Conservation (phyloP, 768 basidiomycete genomes). For the Phlebiopsis gigantea region DNA sequence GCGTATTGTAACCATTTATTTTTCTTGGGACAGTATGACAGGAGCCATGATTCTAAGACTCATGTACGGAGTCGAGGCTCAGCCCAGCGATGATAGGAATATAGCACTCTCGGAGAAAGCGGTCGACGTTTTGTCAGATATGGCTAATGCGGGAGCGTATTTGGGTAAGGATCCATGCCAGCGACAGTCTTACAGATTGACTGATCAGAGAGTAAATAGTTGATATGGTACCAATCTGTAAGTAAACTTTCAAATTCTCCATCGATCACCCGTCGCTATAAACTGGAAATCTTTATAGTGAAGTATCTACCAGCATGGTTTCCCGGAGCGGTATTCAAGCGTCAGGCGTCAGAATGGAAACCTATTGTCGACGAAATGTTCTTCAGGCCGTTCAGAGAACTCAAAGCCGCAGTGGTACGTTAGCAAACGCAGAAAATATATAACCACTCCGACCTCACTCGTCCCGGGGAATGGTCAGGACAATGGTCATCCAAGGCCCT, state of each 20-base stretch:
- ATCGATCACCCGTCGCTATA: too few relatives aligned
- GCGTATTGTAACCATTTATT: too few relatives aligned
- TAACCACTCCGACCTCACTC: not conserved
- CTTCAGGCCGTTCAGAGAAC: slow-evolving; percentile 2
- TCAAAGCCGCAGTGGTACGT: not conserved
- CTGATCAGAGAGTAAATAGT: not conserved
- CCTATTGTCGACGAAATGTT: slow-evolving; percentile 2
- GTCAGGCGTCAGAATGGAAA: slow-evolving; percentile 9
- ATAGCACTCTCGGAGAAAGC: not conserved
- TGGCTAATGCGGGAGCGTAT: not conserved
- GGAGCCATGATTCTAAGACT: not conserved
- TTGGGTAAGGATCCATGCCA: not conserved
- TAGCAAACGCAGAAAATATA: too few relatives aligned
- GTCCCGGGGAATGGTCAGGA: too few relatives aligned
- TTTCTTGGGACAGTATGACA: not conserved
- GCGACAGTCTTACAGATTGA: not conserved
- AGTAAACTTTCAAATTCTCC: not conserved
- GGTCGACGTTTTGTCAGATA: not conserved
- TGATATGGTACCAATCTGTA: not conserved
- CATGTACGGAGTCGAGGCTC: not conserved
- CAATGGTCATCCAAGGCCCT: not conserved
- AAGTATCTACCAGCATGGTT: slow-evolving; percentile 20
- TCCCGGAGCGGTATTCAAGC: slow-evolving; percentile 18
- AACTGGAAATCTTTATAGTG: slow-evolving; percentile 9
- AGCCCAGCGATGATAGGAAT: not conserved